Conservation (phyloP, 257 asterid species). For the Schizonepeta tenuifolia region DNA sequence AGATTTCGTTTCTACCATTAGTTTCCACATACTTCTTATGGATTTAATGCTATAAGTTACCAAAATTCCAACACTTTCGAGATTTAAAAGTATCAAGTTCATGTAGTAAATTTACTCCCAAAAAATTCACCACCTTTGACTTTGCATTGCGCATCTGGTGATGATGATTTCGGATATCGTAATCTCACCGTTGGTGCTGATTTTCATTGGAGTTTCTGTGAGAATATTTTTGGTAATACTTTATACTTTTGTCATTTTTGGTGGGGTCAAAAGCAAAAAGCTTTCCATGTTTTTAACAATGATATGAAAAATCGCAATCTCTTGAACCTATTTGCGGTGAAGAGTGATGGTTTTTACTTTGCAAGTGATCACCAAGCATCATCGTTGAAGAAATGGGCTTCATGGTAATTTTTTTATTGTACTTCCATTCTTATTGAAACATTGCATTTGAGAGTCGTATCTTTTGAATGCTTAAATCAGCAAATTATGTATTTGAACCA, state of each 20-base stretch:
- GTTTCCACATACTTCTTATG: no score
- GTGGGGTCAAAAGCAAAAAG: not conserved
- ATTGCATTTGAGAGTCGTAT: no score
- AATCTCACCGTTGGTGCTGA: not conserved
- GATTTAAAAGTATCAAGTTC: not conserved
- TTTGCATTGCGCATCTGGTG: not conserved
- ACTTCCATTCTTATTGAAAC: no score
- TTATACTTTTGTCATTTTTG: not conserved
- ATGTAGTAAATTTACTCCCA: not conserved
- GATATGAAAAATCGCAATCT: not conserved
- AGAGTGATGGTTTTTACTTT: not conserved
- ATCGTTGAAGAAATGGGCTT: not conserved
- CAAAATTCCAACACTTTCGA: no score
- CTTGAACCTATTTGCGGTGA: not conserved
- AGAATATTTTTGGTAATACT: not conserved
- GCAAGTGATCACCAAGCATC: not conserved
- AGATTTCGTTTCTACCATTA: no score
- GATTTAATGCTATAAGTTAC: no score
- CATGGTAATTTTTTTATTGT: not conserved
- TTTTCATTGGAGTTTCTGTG: not conserved
- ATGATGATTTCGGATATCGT: constrained; percentile 1
- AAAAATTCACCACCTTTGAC: not conserved
- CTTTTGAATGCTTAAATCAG: no score
- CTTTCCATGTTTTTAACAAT: not conserved
- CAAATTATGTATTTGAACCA: no score